Evolutionary conservation across 1,284 basidiomycete species (phyloP).

Genomic region (Ganoderma meredithae): DNA sequence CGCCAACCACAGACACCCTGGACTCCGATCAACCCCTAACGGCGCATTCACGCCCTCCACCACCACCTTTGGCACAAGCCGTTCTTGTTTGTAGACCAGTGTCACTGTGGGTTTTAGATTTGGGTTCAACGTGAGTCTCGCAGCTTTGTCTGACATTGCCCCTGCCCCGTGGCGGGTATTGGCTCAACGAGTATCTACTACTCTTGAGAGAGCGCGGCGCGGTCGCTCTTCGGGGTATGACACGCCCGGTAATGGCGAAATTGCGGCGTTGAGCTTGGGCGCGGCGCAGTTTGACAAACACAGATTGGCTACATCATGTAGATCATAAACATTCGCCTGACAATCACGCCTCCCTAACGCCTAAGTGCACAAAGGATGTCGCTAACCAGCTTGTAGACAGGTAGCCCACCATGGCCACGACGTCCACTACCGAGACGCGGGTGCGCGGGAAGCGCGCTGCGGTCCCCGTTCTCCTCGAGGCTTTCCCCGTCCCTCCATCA

Average conservation of each 20-base stretch:
- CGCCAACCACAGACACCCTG: conserved; percentile 15
- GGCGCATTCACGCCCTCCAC: conserved; percentile 13
- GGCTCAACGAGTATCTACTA: conserved; percentile 3
- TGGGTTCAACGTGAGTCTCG: conserved; percentile 28
- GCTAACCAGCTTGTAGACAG: conserved; percentile 13
- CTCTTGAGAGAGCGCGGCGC: neutral
- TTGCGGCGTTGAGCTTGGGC: conserved; percentile 8
- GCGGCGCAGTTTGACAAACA: neutral
- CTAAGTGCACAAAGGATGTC: conserved; percentile 10
- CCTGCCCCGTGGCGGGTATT: conserved; percentile 3
- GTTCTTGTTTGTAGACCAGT: conserved; percentile 22
- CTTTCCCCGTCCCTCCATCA: conserved; percentile 59
- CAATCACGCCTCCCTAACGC: neutral
- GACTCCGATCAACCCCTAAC: conserved; percentile 5
- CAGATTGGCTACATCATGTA: neutral
- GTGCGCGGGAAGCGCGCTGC: conserved; percentile 35
- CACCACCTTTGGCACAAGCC: conserved; percentile 19
- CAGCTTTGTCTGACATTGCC: conserved; percentile 18
- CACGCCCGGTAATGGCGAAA: conserved; percentile 1
- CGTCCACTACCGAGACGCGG: conserved; percentile 33
- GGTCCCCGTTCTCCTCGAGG: conserved; percentile 53
- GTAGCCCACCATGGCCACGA: conserved; percentile 33
- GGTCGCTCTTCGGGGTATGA: neutral
- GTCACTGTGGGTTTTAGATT: conserved; percentile 15
- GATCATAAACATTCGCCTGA: neutral